Conservation (phyloP, 2,329 filamentous ascomycete species). For the Tolypocladium ophioglossoides region DNA sequence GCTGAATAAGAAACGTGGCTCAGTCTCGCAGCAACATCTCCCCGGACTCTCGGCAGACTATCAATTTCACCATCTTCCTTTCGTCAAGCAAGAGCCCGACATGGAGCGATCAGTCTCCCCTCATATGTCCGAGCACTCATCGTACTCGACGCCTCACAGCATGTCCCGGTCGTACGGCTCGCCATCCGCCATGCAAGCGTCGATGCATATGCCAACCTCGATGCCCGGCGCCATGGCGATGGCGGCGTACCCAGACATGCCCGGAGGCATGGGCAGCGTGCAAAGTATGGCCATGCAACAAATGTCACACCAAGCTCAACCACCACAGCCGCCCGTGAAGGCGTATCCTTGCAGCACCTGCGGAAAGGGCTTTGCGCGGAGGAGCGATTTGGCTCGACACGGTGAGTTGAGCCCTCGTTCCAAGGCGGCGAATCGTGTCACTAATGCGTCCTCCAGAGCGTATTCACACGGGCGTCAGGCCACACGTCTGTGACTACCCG, state of each 20-base stretch:
- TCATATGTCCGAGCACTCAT: slow-evolving; percentile 49
- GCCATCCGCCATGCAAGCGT: slow-evolving; percentile 39
- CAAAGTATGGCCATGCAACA: slow-evolving; percentile 29
- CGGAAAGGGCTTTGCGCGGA: slow-evolving; percentile 80
- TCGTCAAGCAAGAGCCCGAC: slow-evolving; percentile 24
- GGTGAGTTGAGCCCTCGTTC: slow-evolving; percentile 38
- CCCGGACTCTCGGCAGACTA: slow-evolving; percentile 20
- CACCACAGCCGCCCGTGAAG: slow-evolving; percentile 37
- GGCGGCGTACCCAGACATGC: slow-evolving; percentile 25
- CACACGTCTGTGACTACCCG: slow-evolving; percentile 83
- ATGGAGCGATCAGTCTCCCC: slow-evolving; percentile 47
- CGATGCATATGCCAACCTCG: slow-evolving; percentile 34
- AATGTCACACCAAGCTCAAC: slow-evolving; percentile 22
- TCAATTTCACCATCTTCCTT: slow-evolving; percentile 17
- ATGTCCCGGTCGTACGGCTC: slow-evolving; percentile 42
- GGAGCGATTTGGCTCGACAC: slow-evolving; percentile 89
- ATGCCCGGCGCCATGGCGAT: slow-evolving; percentile 32
- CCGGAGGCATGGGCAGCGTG: slow-evolving; percentile 20
- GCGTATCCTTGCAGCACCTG: slow-evolving; percentile 86
- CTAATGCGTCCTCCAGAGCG: slow-evolving; percentile 54
- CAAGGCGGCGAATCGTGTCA: background rate
- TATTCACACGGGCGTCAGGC: slow-evolving; percentile 84
- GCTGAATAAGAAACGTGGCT: slow-evolving; percentile 37
- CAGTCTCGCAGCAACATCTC: slow-evolving; percentile 21
- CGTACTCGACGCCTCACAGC: slow-evolving; percentile 39